Evolutionary conservation across 306 rosid species (phyloP), one percentile per base, ranked within the genome.

Genomic region (Quercus aquifolioides): DNA sequence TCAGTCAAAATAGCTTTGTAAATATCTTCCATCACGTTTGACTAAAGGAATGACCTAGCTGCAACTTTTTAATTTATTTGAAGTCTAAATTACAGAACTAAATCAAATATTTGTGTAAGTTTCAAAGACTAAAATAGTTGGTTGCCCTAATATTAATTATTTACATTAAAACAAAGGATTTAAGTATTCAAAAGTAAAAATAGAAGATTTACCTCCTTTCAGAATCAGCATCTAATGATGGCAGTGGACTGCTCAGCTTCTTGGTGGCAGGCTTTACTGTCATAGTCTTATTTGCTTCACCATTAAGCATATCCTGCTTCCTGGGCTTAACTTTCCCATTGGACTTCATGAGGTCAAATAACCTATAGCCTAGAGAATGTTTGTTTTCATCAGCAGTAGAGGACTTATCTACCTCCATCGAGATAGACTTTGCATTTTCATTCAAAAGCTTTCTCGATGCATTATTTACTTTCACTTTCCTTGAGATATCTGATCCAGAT

Each of bases 131-230:
- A 49, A 49, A 49, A 49, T 49, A 49, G 17, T 49, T 12, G 54
- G 4, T 49, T 49, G 54, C 54, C 52, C 54, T 12, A 49, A 49
- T 12, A 3, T 12, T 49, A 49, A 49, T 12, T 13, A 49, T 49
- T 49, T 49, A 49, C 14, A 10, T 12, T 49, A 49, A 49, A 49
- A 49, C 17, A 49, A 49, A 49, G 15, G 54, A 12, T 49, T 12
- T 12, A 17, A 12, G 5, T 56, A 55, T 51, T 4, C 35, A 33
- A 67, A 19, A 49, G 21, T 13, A 15, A 68, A 43, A 51, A 58
- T 23, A 11, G 71, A 67, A 49, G n/a, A 67, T 71, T 17, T 74
- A 91, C 99, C 98, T 91, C 86, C 79, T 87, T 90, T 91, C 86
- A 33, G 94, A 58, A 72, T 94, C 89, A 52, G 86, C 83, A 86